phyloP scores from a whole-genome alignment of 176 grass and related monocot species.

The Aegilops speltoides region DNA sequence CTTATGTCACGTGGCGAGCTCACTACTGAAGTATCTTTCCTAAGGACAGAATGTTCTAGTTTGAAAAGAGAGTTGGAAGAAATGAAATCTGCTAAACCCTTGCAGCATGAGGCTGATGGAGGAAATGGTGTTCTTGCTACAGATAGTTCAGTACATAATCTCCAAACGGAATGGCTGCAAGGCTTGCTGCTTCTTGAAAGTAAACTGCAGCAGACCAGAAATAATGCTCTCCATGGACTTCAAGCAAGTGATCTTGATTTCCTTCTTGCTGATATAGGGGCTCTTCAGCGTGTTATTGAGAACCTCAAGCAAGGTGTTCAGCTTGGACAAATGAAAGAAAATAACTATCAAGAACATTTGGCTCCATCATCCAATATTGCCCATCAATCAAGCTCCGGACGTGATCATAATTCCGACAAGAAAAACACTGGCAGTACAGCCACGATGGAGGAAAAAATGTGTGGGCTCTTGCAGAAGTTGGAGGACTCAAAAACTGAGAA shows the following conservation, averaged over 20 bases:
- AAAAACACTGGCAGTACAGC: conserved; percentile 45
- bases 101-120: conserved; percentile 33
- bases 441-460: conserved; percentile 88
- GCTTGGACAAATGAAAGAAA: conserved; percentile 36
- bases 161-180: conserved; percentile 63
- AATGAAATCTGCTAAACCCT: conserved; percentile 65
- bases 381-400: conserved; percentile 26
- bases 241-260: conserved; percentile 81
- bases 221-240: conserved; percentile 73
- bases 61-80: conserved; percentile 82
- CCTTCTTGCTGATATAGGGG: conserved; percentile 72
- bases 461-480: conserved; percentile 82
- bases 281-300: conserved; percentile 65
- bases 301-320: conserved; percentile 73
- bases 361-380: conserved; percentile 26
- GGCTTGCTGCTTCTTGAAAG: conserved; percentile 71
- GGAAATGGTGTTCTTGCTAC: conserved; percentile 35
- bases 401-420: conserved; percentile 38
- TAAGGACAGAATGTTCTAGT: conserved; percentile 78
- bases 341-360: conserved; percentile 34
- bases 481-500: conserved; percentile 96
- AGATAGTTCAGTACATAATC: conserved; percentile 39
- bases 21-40: conserved; percentile 63
- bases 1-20: conserved; percentile 81
- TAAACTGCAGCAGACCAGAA: conserved; percentile 89